Base-by-base conservation (phyloP, 139 green algal species). In the Pycnococcus provasolii region DNA sequence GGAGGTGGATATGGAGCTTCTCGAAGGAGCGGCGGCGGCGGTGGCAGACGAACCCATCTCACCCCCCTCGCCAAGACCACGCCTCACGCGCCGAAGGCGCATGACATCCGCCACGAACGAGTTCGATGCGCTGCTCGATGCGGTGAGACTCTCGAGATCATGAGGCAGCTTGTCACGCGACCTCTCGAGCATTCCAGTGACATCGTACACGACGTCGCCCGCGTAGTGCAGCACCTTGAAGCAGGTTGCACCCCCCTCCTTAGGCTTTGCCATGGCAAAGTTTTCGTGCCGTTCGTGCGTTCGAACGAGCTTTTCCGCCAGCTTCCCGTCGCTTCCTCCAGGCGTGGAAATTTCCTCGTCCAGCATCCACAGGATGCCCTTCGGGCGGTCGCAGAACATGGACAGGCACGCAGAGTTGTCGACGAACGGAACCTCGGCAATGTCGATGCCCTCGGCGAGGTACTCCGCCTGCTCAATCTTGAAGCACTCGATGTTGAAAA, bases 401-500 rank as follows among this genome's bases (percentile, higher is more conserved):
- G 44, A 37, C 6, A 67, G 39, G 60, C 60, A 67, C 60, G 45
- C 60, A 13, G 60, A 44, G 43, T 67, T 67, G 60, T 67, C 60
- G 9, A 60, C 48, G 9, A 53, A 67, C 11, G 41, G 42, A n/a
- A 67, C 26, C 26, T 26, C 26, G 26, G 26, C 26, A 26, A 26
- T 40, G 60, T 11, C 60, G 9, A 67, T 60, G 15, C 66, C 66
- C 41, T 72, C 66, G 40, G 61, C 61, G 6, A 15, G n/a, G 66
- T 72, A 72, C 40, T 72, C 66, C 58, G 42, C 66, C 41, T 71
- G 53, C 66, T 72, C 58, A 37, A 41, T 58, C 5, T 42, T 53
- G 40, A 72, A 68, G 45, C 64, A 58, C 7, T 72, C n/a, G 11
- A 15, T 26, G 42, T 72, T 72, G 66, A 72, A 72, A 39, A 54